Conservation (phyloP, 2,329 filamentous ascomycete species). For the Neocatenulostroma microsporum region DNA sequence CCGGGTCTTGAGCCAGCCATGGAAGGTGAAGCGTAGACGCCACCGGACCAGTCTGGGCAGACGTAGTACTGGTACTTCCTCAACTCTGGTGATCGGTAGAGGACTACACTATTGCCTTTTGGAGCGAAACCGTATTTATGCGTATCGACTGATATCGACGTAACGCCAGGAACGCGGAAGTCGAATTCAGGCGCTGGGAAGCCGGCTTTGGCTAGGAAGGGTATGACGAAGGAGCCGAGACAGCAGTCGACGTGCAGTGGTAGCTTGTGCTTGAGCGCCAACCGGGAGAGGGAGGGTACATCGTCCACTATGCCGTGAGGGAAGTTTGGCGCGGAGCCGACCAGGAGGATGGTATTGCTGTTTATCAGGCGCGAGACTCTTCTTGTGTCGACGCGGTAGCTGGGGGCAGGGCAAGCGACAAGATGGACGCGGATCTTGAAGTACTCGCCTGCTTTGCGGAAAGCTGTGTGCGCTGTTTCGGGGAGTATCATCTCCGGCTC, state of each 20-base stretch:
- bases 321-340: slow-evolving; percentile 94
- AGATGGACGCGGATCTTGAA: slow-evolving; percentile 94
- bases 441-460: slow-evolving; percentile 90
- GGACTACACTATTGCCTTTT: slow-evolving; percentile 88
- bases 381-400: slow-evolving; percentile 73
- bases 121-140: slow-evolving; percentile 99
- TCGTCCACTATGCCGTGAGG: slow-evolving; percentile 98
- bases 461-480: slow-evolving; percentile 92
- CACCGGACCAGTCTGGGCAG: slow-evolving; percentile 87
- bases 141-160: slow-evolving; percentile 91
- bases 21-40: slow-evolving; percentile 88
- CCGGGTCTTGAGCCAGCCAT: slow-evolving; percentile 89
- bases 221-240: slow-evolving; percentile 88
- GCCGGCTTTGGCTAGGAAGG: slow-evolving; percentile 85
- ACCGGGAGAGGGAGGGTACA: slow-evolving; percentile 72
- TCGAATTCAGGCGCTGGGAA: slow-evolving; percentile 86
- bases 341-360: slow-evolving; percentile 84
- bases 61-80: slow-evolving; percentile 95
- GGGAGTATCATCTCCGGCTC: slow-evolving; percentile 98
- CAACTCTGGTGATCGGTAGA: slow-evolving; percentile 74
- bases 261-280: slow-evolving; percentile 70
- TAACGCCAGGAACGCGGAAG: slow-evolving; percentile 89
- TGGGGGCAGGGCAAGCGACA: slow-evolving; percentile 76
- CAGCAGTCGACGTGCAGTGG: slow-evolving; percentile 97
- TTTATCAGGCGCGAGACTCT: slow-evolving; percentile 81